A percentile compares a stretch with the other conserved stretches of the same genome.
Evolutionary conservation across 768 basidiomycete species (phyloP).

Genomic region (Hericium erinaceus): DNA sequence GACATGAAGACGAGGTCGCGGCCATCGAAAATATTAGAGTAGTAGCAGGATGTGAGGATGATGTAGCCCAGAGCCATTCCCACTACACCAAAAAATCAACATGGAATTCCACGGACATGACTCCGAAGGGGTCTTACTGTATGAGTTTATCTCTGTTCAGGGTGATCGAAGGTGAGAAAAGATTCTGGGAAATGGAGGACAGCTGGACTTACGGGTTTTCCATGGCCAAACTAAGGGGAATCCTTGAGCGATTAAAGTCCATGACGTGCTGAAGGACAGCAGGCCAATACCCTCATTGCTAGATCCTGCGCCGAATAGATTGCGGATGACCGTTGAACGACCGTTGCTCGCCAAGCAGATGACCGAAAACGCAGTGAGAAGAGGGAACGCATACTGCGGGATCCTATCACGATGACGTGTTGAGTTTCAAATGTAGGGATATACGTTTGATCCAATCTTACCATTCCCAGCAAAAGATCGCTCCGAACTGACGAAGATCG

Average conservation of each 20-base stretch:
- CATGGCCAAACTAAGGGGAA: constrained; percentile 47
- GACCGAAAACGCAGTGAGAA: constrained; percentile 39
- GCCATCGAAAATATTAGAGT: constrained; percentile 36
- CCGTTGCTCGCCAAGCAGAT: constrained; percentile 41
- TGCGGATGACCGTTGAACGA: constrained; percentile 30
- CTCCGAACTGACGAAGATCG: constrained; percentile 24
- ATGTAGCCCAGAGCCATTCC: constrained; percentile 41
- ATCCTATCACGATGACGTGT: constrained; percentile 14
- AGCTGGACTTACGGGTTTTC: constrained; percentile 34
- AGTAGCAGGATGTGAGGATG: constrained; percentile 32
- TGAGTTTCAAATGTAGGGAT: neutral
- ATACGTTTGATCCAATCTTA: neutral
- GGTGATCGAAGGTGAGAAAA: neutral
- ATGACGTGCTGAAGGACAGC: constrained; percentile 37
- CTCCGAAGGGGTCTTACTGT: constrained; percentile 17
- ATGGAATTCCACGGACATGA: neutral
- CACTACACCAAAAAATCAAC: constrained; percentile 20
- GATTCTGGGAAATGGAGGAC: neutral
- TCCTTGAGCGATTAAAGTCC: constrained; percentile 48
- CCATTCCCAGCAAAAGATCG: constrained; percentile 40
- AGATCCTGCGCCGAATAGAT: constrained; percentile 34
- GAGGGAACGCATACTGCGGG: constrained; percentile 30
- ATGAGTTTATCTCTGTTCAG: constrained; percentile 31
- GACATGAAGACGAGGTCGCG: constrained; percentile 40
- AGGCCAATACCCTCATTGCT: constrained; percentile 44